Evolutionary conservation across 2,329 filamentous ascomycete genomes (phyloP).

Genomic region (Colletotrichum graminicola): DNA sequence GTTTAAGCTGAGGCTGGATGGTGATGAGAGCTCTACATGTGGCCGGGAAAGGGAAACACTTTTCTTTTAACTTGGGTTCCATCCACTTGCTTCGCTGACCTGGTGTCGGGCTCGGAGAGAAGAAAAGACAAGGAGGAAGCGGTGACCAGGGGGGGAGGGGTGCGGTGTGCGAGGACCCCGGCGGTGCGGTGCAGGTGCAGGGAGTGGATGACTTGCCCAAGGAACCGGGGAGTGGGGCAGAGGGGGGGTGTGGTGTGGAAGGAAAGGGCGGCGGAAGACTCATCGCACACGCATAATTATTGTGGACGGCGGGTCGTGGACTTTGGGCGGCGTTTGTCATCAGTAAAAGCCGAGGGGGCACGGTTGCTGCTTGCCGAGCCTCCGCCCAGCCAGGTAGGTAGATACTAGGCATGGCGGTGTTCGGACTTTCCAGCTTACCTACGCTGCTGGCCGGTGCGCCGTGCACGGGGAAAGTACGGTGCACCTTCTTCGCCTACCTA

Average conservation of each 20-base stretch:
- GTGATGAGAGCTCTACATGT: constrained; percentile 21
- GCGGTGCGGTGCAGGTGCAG: constrained; percentile 27
- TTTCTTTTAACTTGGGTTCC: constrained; percentile 38
- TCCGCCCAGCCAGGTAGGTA: constrained; percentile 14
- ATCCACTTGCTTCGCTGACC: constrained; percentile 28
- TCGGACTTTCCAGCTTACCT: constrained; percentile 41
- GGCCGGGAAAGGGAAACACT: constrained; percentile 35
- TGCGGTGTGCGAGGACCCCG: constrained; percentile 20
- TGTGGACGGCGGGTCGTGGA: constrained; percentile 23
- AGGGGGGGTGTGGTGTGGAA: background rate
- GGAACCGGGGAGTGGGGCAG: background rate
- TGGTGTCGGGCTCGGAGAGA: constrained; percentile 42
- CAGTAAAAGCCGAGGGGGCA: constrained; percentile 33
- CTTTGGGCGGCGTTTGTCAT: constrained; percentile 41
- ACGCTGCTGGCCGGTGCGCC: constrained; percentile 9
- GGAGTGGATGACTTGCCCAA: constrained; percentile 28
- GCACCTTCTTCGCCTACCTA: background rate
- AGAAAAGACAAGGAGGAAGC: constrained; percentile 39
- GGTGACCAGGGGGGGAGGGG: constrained; percentile 37
- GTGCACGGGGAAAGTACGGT: background rate
- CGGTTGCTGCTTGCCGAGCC: constrained; percentile 31
- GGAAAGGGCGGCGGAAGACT: constrained; percentile 30
- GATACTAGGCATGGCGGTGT: constrained; percentile 7
- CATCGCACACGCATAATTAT: constrained; percentile 10
- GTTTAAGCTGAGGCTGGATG: constrained; percentile 28